phyloP scores from a whole-genome alignment of 352 stramenopile genomes.

The Phytophthora pistaciae region DNA sequence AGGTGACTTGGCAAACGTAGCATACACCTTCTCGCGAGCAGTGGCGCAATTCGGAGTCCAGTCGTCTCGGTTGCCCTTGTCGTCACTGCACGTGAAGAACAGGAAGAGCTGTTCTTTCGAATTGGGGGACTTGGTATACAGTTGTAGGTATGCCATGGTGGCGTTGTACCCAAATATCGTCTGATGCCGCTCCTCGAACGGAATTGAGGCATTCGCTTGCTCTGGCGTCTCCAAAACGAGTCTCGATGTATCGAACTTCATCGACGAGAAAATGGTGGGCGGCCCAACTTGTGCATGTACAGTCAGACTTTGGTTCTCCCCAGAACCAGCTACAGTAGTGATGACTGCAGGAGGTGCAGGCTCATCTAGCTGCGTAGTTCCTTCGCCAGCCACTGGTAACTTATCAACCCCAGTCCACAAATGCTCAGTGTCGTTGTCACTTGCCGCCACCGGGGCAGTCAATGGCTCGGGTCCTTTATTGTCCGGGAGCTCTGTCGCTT shows the following conservation, averaged over 20 bases:
- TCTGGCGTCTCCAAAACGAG: conserved; percentile 22
- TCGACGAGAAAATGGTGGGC: conserved; percentile 15
- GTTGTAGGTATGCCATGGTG: conserved; percentile 56
- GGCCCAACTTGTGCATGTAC: not conserved
- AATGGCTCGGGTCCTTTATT: conserved; percentile 15
- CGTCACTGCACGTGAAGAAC: conserved; percentile 75
- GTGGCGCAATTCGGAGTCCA: conserved; percentile 58
- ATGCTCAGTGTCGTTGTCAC: conserved; percentile 2
- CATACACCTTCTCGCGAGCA: conserved; percentile 59
- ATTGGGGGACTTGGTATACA: conserved; percentile 36
- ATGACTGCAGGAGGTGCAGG: not conserved
- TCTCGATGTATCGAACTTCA: conserved; percentile 38
- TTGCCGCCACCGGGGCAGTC: conserved; percentile 5
- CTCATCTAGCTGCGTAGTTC: not conserved
- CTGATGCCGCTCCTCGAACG: conserved; percentile 57
- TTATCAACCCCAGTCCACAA: conserved; percentile 35
- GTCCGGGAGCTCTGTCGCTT: not conserved
- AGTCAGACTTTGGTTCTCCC: not conserved
- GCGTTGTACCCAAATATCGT: conserved; percentile 58
- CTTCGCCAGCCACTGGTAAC: conserved; percentile 20
- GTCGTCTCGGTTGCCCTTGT: conserved; percentile 49
- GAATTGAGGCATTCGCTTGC: conserved; percentile 15
- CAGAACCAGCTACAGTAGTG: not conserved
- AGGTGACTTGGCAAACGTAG: conserved; percentile 64
- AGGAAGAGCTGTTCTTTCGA: conserved; percentile 63